A percentile compares a stretch with the other conserved stretches of the same genome.
phyloP scores from a whole-genome alignment of 1,139 yeast genomes.

The Wickerhamomyces sp. region DNA sequence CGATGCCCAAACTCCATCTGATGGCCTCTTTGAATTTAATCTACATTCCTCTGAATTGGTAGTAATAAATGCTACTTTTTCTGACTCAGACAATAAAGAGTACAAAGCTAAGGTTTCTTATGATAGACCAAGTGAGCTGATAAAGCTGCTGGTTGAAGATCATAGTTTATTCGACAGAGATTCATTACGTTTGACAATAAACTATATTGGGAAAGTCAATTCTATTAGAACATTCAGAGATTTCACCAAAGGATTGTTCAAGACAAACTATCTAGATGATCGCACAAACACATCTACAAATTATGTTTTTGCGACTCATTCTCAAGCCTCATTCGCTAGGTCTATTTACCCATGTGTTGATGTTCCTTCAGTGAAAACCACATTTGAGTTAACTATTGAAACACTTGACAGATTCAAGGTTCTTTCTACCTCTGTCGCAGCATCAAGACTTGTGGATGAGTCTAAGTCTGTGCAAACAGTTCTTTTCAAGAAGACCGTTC shows the following conservation, averaged over 20 bases:
- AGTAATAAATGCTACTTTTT: constrained; percentile 28
- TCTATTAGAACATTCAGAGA: constrained; percentile 53
- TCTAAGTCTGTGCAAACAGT: constrained; percentile 30
- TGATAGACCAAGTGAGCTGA: constrained; percentile 37
- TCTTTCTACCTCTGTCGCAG: constrained; percentile 41
- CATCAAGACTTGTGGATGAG: constrained; percentile 23
- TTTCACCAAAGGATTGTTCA: constrained; percentile 61
- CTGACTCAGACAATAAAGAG: constrained; percentile 19
- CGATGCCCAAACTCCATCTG: constrained; percentile 5
- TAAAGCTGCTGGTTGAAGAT: constrained; percentile 23
- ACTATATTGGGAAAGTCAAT: constrained; percentile 53
- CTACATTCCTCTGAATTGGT: constrained; percentile 42
- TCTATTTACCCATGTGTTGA: constrained; percentile 63
- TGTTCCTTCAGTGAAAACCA: constrained; percentile 51
- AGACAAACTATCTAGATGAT: constrained; percentile 54
- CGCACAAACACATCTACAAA: constrained; percentile 44
- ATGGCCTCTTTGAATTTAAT: constrained; percentile 27
- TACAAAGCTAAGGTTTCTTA: constrained; percentile 31
- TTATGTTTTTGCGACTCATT: constrained; percentile 59
- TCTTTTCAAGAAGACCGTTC: constrained; percentile 48
- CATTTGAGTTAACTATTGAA: constrained; percentile 43
- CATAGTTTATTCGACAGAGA: constrained; percentile 10
- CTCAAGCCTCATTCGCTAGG: constrained; percentile 64
- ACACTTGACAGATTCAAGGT: constrained; percentile 44
- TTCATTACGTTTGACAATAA: constrained; percentile 14